phyloP scores from a whole-genome alignment of 257 asterid species.

The Nicotiana otophora region DNA sequence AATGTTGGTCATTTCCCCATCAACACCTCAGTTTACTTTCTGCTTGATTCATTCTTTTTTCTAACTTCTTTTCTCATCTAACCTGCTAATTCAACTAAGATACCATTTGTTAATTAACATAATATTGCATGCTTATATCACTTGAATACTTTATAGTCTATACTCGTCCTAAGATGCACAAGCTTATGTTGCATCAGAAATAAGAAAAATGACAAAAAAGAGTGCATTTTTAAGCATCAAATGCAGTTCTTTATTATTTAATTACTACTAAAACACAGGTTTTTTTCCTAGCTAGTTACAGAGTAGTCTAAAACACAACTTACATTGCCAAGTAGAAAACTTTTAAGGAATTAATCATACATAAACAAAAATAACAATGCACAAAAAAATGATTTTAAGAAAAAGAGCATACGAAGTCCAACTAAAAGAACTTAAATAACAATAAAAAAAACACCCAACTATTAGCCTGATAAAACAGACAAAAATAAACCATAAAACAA shows the following conservation, averaged over 20 bases:
- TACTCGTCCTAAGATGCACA: not conserved
- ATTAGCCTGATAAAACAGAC: not conserved
- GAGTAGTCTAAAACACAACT: not conserved
- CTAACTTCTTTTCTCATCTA: not conserved
- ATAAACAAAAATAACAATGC: not conserved
- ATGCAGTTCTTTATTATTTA: not conserved
- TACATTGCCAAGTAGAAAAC: not conserved
- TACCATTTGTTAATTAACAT: not conserved
- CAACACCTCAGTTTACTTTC: not conserved
- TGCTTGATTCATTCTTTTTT: not conserved
- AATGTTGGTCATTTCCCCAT: not conserved
- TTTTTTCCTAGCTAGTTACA: not conserved
- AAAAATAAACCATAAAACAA: slow-evolving; percentile 4
- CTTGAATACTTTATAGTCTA: not conserved
- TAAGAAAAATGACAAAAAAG: not conserved
- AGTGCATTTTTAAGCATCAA: not conserved
- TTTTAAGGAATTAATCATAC: not conserved
- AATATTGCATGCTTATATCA: not conserved
- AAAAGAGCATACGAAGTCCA: not conserved
- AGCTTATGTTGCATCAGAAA: not conserved
- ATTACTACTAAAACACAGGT: not conserved
- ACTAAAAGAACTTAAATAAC: not conserved
- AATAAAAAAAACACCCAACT: not conserved
- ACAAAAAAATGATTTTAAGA: not conserved
- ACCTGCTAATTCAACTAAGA: not conserved